Base-by-base conservation (phyloP, 345 rosid species). In the Odontarrhena argentea region DNA sequence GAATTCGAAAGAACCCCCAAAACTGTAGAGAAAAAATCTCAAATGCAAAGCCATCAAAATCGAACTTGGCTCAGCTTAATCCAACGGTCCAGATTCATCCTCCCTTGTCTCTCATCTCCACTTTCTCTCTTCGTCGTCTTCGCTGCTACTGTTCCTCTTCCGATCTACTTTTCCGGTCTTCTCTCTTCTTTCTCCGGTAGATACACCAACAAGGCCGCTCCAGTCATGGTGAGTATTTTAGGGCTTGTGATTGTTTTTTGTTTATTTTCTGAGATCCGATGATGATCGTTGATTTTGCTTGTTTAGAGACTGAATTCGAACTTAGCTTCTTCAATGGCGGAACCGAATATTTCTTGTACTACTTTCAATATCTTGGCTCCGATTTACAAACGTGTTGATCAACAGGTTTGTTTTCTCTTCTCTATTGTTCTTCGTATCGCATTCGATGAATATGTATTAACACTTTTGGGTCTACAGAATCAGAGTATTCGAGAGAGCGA, bases 311-410 rank as follows among this genome's bases (percentile, higher is more conserved):
- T 74, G 10, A 74, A 66, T 76, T 70, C 87, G 5, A 74, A 70
- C 62, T 22, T 68, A 14, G 81, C 67, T 18, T 53, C 71, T 13
- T 53, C 71, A 8, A 65, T 67, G 75, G 77, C 37, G 9, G 84
- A 76, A 18, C 78, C 79, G 41, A 76, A 73, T 53, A 49, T 89
- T 22, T 82, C 96, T 28, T 89, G 91, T 62, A 89, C 93, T 9
- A 89, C 96, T 70, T 89, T 89, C 77, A 89, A 89, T 61, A 80
- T 89, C 45, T 69, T 89, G 48, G 96, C 96, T 76, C 96, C 96
- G 35, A 87, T 85, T 57, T 89, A 87, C 58, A 89, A 87, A 76
- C 80, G 91, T 14, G 69, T 85, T 28, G 96, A 86, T 65, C 77
- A 74, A 12, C 74, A 82, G 83, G 96, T 85, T 45, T 15, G 1